Conservation (phyloP, 345 rosid species). For the Reutealis trisperma region DNA sequence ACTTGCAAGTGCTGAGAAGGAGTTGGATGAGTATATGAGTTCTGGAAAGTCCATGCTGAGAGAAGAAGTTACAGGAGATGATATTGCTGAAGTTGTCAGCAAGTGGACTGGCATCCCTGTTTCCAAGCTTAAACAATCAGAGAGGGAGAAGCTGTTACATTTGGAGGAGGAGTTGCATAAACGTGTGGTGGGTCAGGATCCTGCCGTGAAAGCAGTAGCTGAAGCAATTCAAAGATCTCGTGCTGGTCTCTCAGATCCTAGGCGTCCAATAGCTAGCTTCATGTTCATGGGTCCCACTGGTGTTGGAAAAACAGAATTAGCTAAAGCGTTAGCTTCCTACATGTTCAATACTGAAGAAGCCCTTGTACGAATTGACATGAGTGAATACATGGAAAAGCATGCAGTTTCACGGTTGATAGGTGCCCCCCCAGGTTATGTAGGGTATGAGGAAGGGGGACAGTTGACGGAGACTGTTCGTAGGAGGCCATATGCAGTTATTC, state of each 20-base stretch:
- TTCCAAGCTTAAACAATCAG: conserved; percentile 94
- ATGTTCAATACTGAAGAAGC: conserved; percentile 98
- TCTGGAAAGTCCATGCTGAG: conserved; percentile 98
- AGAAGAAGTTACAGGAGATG: conserved; percentile 92
- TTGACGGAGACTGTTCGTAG: conserved; percentile 88
- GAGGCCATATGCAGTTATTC: conserved; percentile 93
- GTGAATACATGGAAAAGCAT: conserved; percentile 99
- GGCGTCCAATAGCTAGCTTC: conserved; percentile 95
- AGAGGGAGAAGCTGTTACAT: conserved; percentile 80
- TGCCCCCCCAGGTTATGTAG: conserved; percentile 98
- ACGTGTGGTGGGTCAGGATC: conserved; percentile 93
- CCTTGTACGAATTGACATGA: conserved; percentile 92
- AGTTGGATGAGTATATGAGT: conserved; percentile 78
- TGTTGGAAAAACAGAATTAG: conserved; percentile 96
- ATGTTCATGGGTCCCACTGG: conserved; percentile 99
- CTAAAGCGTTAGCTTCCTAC: conserved; percentile 91
- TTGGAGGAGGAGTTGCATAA: conserved; percentile 91
- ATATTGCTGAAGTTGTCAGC: conserved; percentile 92
- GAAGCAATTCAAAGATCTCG: conserved; percentile 98
- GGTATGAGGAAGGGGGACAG: conserved; percentile 99
- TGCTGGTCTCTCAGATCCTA: conserved; percentile 97
- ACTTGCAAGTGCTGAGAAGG: conserved; percentile 79
- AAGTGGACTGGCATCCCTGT: conserved; percentile 99
- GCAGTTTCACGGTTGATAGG: conserved; percentile 96
- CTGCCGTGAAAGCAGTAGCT: conserved; percentile 91